Evolutionary conservation across 116 monocot genomes (phyloP).

Genomic region (Cymodocea nodosa): DNA sequence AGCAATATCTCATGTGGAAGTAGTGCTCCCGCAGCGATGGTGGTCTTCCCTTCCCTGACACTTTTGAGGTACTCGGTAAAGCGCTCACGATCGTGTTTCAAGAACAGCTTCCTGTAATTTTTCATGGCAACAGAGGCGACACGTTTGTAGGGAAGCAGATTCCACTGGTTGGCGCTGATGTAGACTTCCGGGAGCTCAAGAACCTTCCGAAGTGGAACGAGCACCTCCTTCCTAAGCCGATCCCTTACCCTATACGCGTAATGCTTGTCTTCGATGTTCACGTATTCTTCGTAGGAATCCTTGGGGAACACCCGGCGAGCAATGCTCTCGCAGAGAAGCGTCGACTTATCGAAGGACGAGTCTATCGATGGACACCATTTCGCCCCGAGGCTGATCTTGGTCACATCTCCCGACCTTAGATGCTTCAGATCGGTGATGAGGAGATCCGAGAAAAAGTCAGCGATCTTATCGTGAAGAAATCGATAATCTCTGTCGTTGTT

Average conservation of each 20-base stretch:
- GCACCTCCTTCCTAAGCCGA: constrained; percentile 39
- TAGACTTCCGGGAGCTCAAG: constrained; percentile 70
- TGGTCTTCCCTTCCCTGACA: constrained; percentile 20
- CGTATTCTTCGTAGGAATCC: constrained; percentile 25
- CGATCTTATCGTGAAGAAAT: constrained; percentile 26
- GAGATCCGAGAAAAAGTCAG: constrained; percentile 31
- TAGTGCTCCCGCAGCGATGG: constrained; percentile 35
- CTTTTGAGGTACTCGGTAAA: constrained; percentile 26
- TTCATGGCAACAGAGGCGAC: constrained; percentile 91
- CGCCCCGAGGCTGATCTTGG: constrained; percentile 31
- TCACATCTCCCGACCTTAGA: constrained; percentile 10
- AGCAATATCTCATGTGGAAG: constrained; percentile 33
- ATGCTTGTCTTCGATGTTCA: constrained; percentile 23
- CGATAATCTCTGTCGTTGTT: constrained; percentile 18
- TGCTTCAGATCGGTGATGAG: constrained; percentile 24
- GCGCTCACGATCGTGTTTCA: constrained; percentile 37
- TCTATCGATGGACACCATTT: constrained; percentile 65
- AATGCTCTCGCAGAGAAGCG: constrained; percentile 50
- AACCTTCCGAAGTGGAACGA: constrained; percentile 45
- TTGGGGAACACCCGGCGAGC: constrained; percentile 42
- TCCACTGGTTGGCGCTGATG: constrained; percentile 39
- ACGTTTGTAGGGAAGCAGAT: constrained; percentile 46
- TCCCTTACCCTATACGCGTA: constrained; percentile 64
- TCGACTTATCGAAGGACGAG: constrained; percentile 39
- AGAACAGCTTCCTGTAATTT: constrained; percentile 43